Evolutionary conservation across 2,329 filamentous ascomycete genomes (phyloP), one percentile per base, ranked within the genome.

Genomic region (Penicillium nordicum): DNA sequence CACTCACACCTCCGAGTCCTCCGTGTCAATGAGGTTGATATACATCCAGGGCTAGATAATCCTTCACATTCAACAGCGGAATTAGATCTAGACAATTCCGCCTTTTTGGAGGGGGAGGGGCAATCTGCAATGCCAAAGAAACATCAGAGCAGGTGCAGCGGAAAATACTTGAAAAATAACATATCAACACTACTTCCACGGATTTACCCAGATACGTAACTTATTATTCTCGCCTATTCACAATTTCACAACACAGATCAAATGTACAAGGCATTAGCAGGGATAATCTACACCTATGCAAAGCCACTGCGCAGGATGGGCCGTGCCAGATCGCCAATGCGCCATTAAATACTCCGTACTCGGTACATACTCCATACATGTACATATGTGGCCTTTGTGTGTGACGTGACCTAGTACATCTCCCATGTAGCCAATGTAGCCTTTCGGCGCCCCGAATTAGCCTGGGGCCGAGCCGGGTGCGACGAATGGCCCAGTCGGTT

Each of bases 381-480:
- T 21, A 45, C 30, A 25, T 50, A 52, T 45, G 44, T 45, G 12
- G 40, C 32, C 40, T 45, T 50, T 16, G n/a, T 36, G 44, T 34
- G 40, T 36, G 49, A 51, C 30, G 7, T 51, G 45, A 40, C 48
- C 23, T 34, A 27, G 23, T 42, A 38, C 25, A 32, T 34, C n/a
- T 41, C 18, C 11, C n/a, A 18, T 27, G 23, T 54, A 14, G 43
- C 18, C 11, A 12, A 18, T 27, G 23, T 54, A 14, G 43, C 29
- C 6, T 34, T 46, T 53, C 54, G 46, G 58, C 42, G 56, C 58
- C 23, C 45, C n/a, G 7, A 44, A 30, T 40, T 46, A 18, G 23
- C 32, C 51, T 59, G 55, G 57, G 41, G 18, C 62, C 58, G 57
- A 61, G 23, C 60, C 62, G 62, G 61, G 57, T 63, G 62, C 57